Percentiles rank a stretch among this genome's conserved stretches.
Evolutionary conservation across 2,329 filamentous ascomycete genomes (phyloP).

Genomic region (Cladophialophora carrionii): DNA sequence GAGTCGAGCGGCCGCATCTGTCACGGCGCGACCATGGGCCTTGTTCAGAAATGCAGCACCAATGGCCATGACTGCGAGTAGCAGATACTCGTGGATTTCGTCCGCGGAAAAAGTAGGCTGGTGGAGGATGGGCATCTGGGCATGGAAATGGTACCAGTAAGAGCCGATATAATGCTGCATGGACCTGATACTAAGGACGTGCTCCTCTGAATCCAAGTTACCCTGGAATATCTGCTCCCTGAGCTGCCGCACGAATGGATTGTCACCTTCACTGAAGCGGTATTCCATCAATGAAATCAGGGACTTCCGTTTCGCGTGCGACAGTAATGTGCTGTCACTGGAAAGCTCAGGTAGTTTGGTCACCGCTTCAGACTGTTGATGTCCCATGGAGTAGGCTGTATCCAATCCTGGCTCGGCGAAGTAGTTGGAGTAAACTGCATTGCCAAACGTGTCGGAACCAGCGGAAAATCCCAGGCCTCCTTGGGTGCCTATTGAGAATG

Average conservation of each 20-base stretch:
- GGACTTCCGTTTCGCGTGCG: slow-evolving; percentile 82
- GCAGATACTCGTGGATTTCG: slow-evolving; percentile 77
- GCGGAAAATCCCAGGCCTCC: slow-evolving; percentile 49
- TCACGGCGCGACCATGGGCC: slow-evolving; percentile 71
- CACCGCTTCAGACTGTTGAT: slow-evolving; percentile 75
- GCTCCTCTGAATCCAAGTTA: slow-evolving; percentile 65
- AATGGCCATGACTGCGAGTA: slow-evolving; percentile 88
- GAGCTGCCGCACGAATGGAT: slow-evolving; percentile 70
- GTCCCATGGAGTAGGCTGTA: slow-evolving; percentile 58
- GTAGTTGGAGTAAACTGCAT: slow-evolving; percentile 33
- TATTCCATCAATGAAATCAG: slow-evolving; percentile 78
- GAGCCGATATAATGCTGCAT: slow-evolving; percentile 92
- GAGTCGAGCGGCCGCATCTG: slow-evolving; percentile 73
- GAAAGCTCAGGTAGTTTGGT: slow-evolving; percentile 80
- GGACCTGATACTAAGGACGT: slow-evolving; percentile 81
- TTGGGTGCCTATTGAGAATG: slow-evolving; percentile 50
- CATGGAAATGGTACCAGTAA: slow-evolving; percentile 93
- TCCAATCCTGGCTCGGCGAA: slow-evolving; percentile 62
- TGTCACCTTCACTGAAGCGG: slow-evolving; percentile 80
- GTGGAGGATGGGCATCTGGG: slow-evolving; percentile 91
- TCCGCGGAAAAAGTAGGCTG: slow-evolving; percentile 90
- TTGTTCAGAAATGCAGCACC: slow-evolving; percentile 87
- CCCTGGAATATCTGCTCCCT: slow-evolving; percentile 78
- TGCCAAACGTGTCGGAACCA: slow-evolving; percentile 51
- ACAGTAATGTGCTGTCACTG: slow-evolving; percentile 75